A percentile compares a stretch with the other conserved stretches of the same genome.
Conservation (phyloP, 441 rosid species). For the Syzygium syzygioides region DNA sequence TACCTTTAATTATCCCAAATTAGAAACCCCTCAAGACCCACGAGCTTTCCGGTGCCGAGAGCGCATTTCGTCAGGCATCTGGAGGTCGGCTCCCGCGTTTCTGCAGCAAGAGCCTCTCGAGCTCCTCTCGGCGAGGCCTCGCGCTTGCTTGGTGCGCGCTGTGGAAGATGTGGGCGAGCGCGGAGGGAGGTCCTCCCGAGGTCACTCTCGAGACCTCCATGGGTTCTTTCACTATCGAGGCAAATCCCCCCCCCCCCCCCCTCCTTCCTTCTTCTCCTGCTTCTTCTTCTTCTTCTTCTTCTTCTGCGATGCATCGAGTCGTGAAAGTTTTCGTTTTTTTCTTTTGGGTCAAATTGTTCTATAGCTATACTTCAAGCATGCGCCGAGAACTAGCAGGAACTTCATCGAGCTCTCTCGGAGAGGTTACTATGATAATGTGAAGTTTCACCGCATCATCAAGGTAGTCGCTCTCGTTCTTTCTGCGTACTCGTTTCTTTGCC, state of each 20-base stretch:
- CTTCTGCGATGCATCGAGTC: accelerated
- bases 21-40: not conserved
- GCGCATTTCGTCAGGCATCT: not conserved
- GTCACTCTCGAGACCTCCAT: constrained; percentile 93
- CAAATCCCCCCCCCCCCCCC: not conserved
- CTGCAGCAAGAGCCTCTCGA: not conserved
- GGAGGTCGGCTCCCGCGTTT: not conserved
- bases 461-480: constrained; percentile 18
- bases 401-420: constrained; percentile 80
- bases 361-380: constrained; percentile 85
- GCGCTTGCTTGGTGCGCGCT: not conserved
- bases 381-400: constrained; percentile 96
- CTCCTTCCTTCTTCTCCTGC: not conserved
- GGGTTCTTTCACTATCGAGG: constrained; percentile 94
- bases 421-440: constrained; percentile 78
- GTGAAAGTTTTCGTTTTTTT: not conserved
- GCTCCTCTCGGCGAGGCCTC: not conserved
- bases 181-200: constrained; percentile 87
- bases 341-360: not conserved
- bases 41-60: not conserved
- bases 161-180: constrained; percentile 63
- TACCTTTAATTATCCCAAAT: too few relatives aligned
- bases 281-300: not conserved
- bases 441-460: constrained; percentile 92
- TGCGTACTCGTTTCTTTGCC: not conserved